Evolutionary conservation across 202 grass and related monocot genomes (phyloP), one percentile per base, ranked within the genome.

Genomic region (Panicum virgatum): DNA sequence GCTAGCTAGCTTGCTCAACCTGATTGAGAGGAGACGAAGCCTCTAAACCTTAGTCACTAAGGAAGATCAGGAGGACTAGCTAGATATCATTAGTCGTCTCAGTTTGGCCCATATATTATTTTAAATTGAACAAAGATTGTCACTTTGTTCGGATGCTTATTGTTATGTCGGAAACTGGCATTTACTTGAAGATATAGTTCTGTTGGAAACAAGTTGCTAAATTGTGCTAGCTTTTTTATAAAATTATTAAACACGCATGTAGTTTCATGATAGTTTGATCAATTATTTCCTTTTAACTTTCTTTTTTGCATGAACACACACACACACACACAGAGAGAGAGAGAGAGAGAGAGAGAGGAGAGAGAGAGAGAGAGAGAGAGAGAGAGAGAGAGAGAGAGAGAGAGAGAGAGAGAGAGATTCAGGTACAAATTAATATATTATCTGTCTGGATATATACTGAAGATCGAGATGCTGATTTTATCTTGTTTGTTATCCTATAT

Each of bases 11-110:
- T 15, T 26, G 19, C 47, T 9, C 60, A 25, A 1, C 14, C 40
- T 27, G 69, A 43, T 51, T 39, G 32, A 64, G 29, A 73, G n/a
- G 30, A 63, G 34, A n/a, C n/a, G n/a, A 30, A 29, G 3, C 18
- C n/a, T 52, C 62, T 22, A 56, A 82, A 69, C 62, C 86, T 89
- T 89, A 89, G 67, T 80, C 81, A 47, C 82, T 73, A 89, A 89
- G 86, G 32, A 88, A 80, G 51, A 67, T 50, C 30, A 13, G 22
- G n/a, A 22, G 10, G 38, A 7, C 27, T 29, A 29, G 25, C 23
- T 15, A 14, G 57, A 13, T 10, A 25, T 12, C n/a, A 57, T 25
- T 34, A 34, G 32, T 57, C 57, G 14, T 14, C 25, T 36, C 29
- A 6, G 9, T 34, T 36, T 36, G 29, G 15, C 27, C 25, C 26